Base-by-base conservation (phyloP, 2,329 filamentous ascomycete species). In the Pleoardoris graminearum region DNA sequence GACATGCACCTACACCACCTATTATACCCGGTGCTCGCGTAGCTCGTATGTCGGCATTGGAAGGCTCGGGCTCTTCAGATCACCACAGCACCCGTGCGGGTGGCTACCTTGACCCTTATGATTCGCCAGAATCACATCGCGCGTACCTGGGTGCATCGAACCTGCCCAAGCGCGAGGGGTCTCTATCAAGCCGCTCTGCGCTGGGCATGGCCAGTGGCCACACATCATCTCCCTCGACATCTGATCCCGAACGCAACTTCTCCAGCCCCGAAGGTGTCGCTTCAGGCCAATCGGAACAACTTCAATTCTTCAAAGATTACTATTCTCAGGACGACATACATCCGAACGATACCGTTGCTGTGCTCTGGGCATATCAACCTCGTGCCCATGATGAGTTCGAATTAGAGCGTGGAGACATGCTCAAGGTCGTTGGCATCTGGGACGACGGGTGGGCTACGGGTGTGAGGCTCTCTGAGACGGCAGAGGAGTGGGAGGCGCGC, bases 361-460 rank as follows among this genome's bases (percentile, higher is more conserved):
- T 91, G 2, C 82, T 99, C 12, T 99, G 94, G 94, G 93, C 94
- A 1, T 99, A 99, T 73, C 91, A 96, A 65, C 93, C 94, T 29
- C 89, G 94, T 29, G 94, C 94, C 4, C 85, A 86, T 25, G 94
- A 99, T 67, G 94, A 99, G 70, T 97, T 97, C 68, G 82, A 90
- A 33, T 80, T 99, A 32, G 94, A 97, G 66, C 86, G 94, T 53
- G 94, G 94, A 48, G 94, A 99, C 70, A 97, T 99, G 92, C 82
- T 99, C 67, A 97, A 97, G 77, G 87, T 99, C 12, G 88, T 97
- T 27, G 94, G 94, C 57, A 99, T 99, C 61, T 99, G 94, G 94
- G 94, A 99, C 67, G 94, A 99, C 71, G 94, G 94, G 41, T 99
- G 94, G 94, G 94, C 94, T 10, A 99, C 94, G 1, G 94, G 94